Evolutionary conservation across 2,329 filamentous ascomycete genomes (phyloP).

Genomic region (Phoma herbarum): DNA sequence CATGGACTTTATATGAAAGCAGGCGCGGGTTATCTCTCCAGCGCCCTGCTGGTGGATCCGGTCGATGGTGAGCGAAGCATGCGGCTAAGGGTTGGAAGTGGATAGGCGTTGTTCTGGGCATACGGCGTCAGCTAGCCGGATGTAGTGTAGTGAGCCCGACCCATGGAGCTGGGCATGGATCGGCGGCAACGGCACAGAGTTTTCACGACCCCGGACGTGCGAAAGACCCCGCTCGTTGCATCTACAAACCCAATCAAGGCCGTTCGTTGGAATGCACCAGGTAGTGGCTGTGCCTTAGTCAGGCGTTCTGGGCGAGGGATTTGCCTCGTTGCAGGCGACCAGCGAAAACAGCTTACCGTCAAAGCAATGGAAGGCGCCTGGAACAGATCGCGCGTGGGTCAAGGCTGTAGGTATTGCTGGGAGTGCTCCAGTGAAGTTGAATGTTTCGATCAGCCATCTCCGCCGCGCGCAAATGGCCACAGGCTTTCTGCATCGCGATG

Average conservation of each 20-base stretch:
- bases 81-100: slow-evolving; percentile 24
- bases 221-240: slow-evolving; percentile 37
- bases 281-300: slow-evolving; percentile 20
- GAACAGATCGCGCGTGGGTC: slow-evolving; percentile 21
- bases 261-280: slow-evolving; percentile 1
- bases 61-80: slow-evolving; percentile 35
- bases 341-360: slow-evolving; percentile 21
- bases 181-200: slow-evolving; percentile 42
- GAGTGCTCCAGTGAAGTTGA: slow-evolving; percentile 27
- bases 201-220: slow-evolving; percentile 33
- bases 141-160: slow-evolving; percentile 7
- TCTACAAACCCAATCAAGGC: slow-evolving; percentile 28
- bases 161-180: slow-evolving; percentile 38
- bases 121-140: slow-evolving; percentile 28
- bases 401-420: slow-evolving; percentile 22
- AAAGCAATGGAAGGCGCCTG: slow-evolving; percentile 22
- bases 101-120: slow-evolving; percentile 28
- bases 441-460: slow-evolving; percentile 4
- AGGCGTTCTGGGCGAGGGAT: slow-evolving; percentile 23
- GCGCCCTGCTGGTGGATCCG: slow-evolving; percentile 34
- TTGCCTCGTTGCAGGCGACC: slow-evolving; percentile 18
- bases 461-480: slow-evolving; percentile 19
- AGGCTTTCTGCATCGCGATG: background rate
- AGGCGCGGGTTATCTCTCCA: slow-evolving; percentile 32
- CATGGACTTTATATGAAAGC: slow-evolving; percentile 41